A percentile compares a stretch with the other conserved stretches of the same genome.
These are phyloP conservation scores for Scalesia atractyloides DNA, from an alignment of 129 eudicot species.

Conservation along the genomic window DNA sequence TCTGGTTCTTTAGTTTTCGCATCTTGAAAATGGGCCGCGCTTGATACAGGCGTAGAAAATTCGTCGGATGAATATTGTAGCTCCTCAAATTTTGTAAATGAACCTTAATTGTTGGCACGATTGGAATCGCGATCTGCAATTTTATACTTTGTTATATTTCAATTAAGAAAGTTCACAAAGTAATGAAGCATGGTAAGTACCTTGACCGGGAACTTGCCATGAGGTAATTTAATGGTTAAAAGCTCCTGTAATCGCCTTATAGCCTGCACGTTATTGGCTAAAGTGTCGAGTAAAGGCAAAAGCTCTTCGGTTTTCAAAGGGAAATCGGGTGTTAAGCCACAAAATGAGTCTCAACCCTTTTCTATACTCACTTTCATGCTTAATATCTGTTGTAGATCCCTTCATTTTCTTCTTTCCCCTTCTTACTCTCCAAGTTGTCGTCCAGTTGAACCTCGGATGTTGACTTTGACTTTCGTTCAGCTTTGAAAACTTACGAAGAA, in stretches of 20 bases:
- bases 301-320: conserved; percentile 86
- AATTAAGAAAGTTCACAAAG: not conserved
- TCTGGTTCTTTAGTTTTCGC: conserved; percentile 75
- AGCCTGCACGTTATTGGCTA: conserved; percentile 89
- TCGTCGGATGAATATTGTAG: conserved; percentile 75
- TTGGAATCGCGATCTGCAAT: conserved; percentile 72
- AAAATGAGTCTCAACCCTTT: conserved; percentile 84
- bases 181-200: conserved; percentile 24
- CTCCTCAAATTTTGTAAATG: conserved; percentile 89
- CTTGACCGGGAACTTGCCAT: conserved; percentile 83
- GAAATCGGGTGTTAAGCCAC: conserved; percentile 89
- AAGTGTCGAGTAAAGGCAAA: conserved; percentile 82
- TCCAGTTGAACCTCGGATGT: conserved; percentile 49
- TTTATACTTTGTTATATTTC: too few species aligned
- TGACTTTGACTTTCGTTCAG: conserved; percentile 49
- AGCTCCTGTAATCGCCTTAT: conserved; percentile 81
- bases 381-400: conserved; percentile 49
- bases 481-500: conserved; percentile 60
- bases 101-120: conserved; percentile 91
- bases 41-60: conserved; percentile 82
- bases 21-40: conserved; percentile 92
- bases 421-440: conserved; percentile 55
- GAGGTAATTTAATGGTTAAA: conserved; percentile 79
- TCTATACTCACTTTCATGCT: conserved; percentile 84
- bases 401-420: conserved; percentile 58